Conservation (phyloP, 768 basidiomycete species). For the Hortiboletus flavorubellus region DNA sequence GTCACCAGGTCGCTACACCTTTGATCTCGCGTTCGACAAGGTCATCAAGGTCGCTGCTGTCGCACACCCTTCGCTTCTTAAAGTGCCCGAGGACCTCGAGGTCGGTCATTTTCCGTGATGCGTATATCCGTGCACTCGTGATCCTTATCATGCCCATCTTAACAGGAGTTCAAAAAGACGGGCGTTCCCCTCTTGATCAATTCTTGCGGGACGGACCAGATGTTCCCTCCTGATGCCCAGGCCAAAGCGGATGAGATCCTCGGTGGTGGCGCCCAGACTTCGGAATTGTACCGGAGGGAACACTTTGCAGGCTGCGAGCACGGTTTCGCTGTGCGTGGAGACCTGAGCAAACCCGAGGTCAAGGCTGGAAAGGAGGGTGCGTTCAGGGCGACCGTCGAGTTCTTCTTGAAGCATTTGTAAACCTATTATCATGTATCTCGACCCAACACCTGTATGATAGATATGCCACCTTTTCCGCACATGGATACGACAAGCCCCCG, state of each 20-base stretch:
- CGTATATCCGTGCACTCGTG: not conserved
- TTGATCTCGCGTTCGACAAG: conserved; percentile 44
- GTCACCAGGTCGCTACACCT: conserved; percentile 37
- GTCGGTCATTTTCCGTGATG: conserved; percentile 28
- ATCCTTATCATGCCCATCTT: not conserved
- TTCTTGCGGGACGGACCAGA: conserved; percentile 50
- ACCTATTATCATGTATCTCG: not conserved
- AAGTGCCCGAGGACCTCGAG: conserved; percentile 50
- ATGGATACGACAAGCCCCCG: too few relatives aligned
- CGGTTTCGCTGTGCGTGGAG: conserved; percentile 55
- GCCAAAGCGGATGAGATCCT: conserved; percentile 48
- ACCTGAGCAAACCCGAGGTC: conserved; percentile 44
- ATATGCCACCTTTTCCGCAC: too few relatives aligned
- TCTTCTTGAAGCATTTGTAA: conserved; percentile 40
- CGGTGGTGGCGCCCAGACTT: conserved; percentile 42
- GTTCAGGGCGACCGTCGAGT: conserved; percentile 49
- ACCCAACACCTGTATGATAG: too few relatives aligned
- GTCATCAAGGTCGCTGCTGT: conserved; percentile 38
- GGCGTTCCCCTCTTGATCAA: conserved; percentile 65
- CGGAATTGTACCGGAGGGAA: conserved; percentile 34
- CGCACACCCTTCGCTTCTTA: conserved; percentile 46
- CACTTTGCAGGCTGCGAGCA: conserved; percentile 42
- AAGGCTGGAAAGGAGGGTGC: conserved; percentile 62
- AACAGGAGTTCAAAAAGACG: conserved; percentile 46
- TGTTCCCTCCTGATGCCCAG: conserved; percentile 48